phyloP scores from a whole-genome alignment of 495 filamentous ascomycete genomes.

The Xylaria venustula region DNA sequence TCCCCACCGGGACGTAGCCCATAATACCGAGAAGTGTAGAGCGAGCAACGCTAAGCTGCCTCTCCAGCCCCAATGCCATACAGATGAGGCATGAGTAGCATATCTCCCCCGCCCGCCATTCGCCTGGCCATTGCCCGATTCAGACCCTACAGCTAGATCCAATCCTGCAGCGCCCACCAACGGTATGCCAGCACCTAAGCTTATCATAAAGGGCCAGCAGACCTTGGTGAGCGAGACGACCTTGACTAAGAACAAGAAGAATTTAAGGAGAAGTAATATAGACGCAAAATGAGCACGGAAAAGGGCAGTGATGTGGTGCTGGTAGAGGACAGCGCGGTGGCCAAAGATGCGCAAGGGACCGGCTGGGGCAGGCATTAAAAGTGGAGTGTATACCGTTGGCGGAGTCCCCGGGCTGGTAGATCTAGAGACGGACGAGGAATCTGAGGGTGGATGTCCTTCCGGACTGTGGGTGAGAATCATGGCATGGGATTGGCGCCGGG shows the following conservation, averaged over 20 bases:
- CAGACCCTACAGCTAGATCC: conserved; percentile 33
- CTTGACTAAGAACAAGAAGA: conserved; percentile 40
- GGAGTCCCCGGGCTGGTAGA: conserved; percentile 28
- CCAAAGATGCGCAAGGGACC: conserved; percentile 37
- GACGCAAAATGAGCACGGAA: conserved; percentile 18
- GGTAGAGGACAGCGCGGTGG: conserved; percentile 30
- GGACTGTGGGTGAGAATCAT: conserved; percentile 35
- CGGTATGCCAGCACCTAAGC: conserved; percentile 29
- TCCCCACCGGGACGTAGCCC: conserved; percentile 33
- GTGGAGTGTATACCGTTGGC: conserved; percentile 38
- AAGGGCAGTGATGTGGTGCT: conserved; percentile 25
- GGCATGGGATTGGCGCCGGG: conserved; percentile 32
- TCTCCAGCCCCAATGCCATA: conserved; percentile 35
- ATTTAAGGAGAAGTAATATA: conserved; percentile 26
- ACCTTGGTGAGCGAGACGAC: conserved; percentile 36
- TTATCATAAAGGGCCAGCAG: conserved; percentile 47
- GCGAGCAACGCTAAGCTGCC: conserved; percentile 34
- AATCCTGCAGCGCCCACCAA: conserved; percentile 38
- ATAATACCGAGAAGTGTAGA: conserved; percentile 39
- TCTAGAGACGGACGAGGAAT: conserved; percentile 17
- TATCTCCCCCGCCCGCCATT: conserved; percentile 13
- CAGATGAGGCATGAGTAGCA: conserved; percentile 8
- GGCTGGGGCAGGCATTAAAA: conserved; percentile 61
- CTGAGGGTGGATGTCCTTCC: conserved; percentile 28
- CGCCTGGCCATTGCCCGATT: conserved; percentile 2